Base-by-base conservation (phyloP, 1,284 basidiomycete species). In the Malassezia globosa region DNA sequence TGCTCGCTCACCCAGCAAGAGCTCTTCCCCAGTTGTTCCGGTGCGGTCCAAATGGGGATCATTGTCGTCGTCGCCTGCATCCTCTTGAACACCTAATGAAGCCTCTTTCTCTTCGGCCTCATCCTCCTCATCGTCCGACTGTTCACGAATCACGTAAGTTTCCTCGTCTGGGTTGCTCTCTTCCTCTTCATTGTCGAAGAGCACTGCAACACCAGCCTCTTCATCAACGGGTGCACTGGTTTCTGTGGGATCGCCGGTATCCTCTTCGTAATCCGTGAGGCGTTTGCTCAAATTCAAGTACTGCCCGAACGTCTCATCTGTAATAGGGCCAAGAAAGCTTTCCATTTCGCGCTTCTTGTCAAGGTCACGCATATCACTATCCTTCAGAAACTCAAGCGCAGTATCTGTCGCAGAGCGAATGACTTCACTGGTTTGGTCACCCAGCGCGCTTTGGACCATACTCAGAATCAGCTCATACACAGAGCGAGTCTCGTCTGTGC, bases 321-420 rank as follows among this genome's bases (percentile, higher is more conserved):
- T 74, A 10, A 94, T 69, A 0, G 78, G 56, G 0, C 85, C 81
- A 3, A 92, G 69, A 41, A 96, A 79, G 11, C 82, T 81, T 73
- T 95, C 84, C 24, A 92, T 80, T 66, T 95, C 89, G 74, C 82
- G 86, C 75, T 95, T 94, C 78, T 92, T 92, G 78, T 97, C 94
- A 64, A 95, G 87, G 72, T 97, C 92, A 74, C 90, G 94, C 75
- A 90, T 72, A 54, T 78, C 76, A 58, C 94, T 88, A 64, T 82
- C 84, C 75, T 96, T 97, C 63, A 97, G 78, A 4, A 81, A 80
- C 74, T 94, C 88, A 42, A 99, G 76, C 1, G 90, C 83, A 1
- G 81, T 81, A 73, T 97, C 92, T 14, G 94, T 84, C 4, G 94
- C 94, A 56, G 85, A 88, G 21, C 92, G 83, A 42, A 99, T 82